Evolutionary conservation across 164 flowering plant species (phyloP), one percentile per base, ranked within the genome.

Genomic region (Berberis thunbergii): DNA sequence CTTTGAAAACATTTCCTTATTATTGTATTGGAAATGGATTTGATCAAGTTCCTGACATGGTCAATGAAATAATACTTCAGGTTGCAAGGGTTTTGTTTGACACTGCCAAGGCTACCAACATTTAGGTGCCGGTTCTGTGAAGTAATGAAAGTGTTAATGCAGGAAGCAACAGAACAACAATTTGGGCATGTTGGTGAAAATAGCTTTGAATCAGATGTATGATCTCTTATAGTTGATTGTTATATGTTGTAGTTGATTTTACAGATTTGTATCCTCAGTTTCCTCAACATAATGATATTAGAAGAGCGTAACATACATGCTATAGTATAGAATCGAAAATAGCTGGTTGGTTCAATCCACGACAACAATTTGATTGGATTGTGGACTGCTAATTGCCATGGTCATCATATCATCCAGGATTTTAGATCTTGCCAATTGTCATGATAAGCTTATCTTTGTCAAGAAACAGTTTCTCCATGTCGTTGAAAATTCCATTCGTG

Each of bases 61-160:
- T 26, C 26, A 26, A 26, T 26, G 26, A 26, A 26, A 26, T 26
- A 26, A 26, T 45, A 2, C 44, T 55, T 49, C 68, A 74, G 80
- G 72, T 50, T 77, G 45, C 80, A 72, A 4, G 80, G 80, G 43
- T 77, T 74, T 62, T 69, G 72, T 61, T 64, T 74, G 61, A 72
- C 74, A 1, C 56, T 77, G 13, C 74, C 78, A 45, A 74, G 76
- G 63, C 63, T 77, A 56, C 80, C 80, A 62, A 74, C 80, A 41
- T 77, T 75, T 54, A 61, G 76, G 38, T 74, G 80, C 1, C 60
- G 72, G 45, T 70, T 69, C 64, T 45, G 41, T 55, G 68, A 64
- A 68, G 69, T 74, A 13, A 64, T 71, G 4, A 65, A 65, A 60
- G 66, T 58, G 45, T 67, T 77, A 60, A 59, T 62, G 39, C 64